Evolutionary conservation across 1,139 yeast species (phyloP).

Genomic region (Yamadazyma triangularis): DNA sequence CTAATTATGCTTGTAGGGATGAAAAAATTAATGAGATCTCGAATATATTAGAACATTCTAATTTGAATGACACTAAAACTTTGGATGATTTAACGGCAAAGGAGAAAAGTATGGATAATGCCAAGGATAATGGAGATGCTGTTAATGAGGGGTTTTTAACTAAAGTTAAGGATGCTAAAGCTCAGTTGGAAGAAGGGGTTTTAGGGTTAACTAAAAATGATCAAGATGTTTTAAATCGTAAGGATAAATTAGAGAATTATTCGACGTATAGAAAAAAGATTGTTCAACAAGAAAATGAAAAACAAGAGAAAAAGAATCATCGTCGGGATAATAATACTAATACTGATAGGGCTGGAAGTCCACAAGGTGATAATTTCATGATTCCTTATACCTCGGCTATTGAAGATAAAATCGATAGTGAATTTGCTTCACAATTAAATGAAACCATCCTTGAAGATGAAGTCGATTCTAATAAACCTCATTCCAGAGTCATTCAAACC

Average conservation of each 20-base stretch:
- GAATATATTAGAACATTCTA: constrained; percentile 41
- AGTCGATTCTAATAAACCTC: constrained; percentile 51
- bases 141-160: constrained; percentile 42
- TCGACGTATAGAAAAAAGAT: constrained; percentile 48
- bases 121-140: constrained; percentile 45
- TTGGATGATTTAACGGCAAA: constrained; percentile 57
- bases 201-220: constrained; percentile 33
- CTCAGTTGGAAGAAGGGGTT: constrained; percentile 35
- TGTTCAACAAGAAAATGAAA: constrained; percentile 44
- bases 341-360: constrained; percentile 3
- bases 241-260: constrained; percentile 40
- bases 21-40: constrained; percentile 42
- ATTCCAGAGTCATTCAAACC: constrained; percentile 60
- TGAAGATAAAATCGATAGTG: constrained; percentile 65
- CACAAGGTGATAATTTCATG: constrained; percentile 30
- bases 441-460: constrained; percentile 59
- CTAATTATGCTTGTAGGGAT: constrained; percentile 53
- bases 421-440: constrained; percentile 57
- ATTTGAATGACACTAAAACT: constrained; percentile 34
- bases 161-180: constrained; percentile 37
- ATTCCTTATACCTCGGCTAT: constrained; percentile 69
- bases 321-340: constrained; percentile 2
- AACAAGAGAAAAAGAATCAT: constrained; percentile 5
- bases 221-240: constrained; percentile 45
- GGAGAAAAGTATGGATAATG: constrained; percentile 59